Conservation (phyloP, 1,284 basidiomycete species). For the Schizophyllum commune region DNA sequence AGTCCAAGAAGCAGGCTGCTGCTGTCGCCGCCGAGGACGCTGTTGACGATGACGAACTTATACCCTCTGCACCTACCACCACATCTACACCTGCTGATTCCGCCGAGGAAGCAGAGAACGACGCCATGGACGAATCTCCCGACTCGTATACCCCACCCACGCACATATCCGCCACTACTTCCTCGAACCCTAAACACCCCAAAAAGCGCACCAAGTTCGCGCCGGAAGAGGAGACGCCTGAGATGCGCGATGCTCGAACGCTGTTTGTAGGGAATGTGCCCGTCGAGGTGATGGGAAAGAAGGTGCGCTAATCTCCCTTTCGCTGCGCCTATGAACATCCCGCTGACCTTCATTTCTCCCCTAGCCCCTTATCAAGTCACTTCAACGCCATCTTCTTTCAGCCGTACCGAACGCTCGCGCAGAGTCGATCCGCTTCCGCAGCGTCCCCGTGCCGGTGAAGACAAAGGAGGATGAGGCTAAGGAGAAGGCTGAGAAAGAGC, state of each 20-base stretch:
- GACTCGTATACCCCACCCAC: background rate
- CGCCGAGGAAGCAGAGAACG: background rate
- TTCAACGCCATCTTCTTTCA: constrained; percentile 66
- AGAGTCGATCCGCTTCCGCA: constrained; percentile 88
- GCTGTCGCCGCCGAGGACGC: background rate
- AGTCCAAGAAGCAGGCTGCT: background rate
- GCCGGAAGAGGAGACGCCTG: constrained; percentile 61
- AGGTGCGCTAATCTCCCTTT: constrained; percentile 36
- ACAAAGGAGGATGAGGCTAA: constrained; percentile 26
- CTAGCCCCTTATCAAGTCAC: constrained; percentile 55
- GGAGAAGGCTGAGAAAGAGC: background rate
- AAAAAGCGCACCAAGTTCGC: constrained; percentile 27
- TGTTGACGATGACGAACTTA: background rate
- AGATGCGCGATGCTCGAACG: constrained; percentile 72
- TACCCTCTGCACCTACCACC: too few species aligned
- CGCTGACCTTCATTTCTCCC: constrained; percentile 5
- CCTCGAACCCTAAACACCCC: background rate
- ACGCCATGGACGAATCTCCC: background rate
- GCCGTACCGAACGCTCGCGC: constrained; percentile 69
- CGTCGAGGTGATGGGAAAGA: constrained; percentile 67
- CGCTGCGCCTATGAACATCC: background rate
- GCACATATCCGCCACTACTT: background rate
- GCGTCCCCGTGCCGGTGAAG: constrained; percentile 78
- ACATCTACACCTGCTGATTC: background rate
- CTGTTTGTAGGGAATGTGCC: constrained; percentile 93